Evolutionary conservation across 495 filamentous ascomycete species (phyloP).

Genomic region (Tuber melanosporum): DNA sequence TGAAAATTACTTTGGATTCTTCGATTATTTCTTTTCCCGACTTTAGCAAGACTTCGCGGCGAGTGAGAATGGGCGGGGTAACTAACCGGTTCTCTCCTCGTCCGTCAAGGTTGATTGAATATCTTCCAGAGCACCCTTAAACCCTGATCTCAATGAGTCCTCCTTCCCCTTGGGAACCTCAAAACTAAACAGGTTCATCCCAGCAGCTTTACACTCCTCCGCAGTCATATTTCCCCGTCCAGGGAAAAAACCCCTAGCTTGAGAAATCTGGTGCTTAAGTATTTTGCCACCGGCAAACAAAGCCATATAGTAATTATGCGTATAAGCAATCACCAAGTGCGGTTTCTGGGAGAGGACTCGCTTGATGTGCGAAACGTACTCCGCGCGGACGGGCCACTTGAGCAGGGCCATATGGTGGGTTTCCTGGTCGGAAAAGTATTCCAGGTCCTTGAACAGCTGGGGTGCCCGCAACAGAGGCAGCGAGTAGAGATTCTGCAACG

Average conservation of each 20-base stretch:
- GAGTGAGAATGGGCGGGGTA: background rate
- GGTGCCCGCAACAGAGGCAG: slow-evolving; percentile 24
- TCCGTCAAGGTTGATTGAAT: slow-evolving; percentile 22
- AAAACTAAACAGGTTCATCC: slow-evolving; percentile 37
- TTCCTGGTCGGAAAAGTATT: slow-evolving; percentile 21
- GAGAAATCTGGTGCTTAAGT: slow-evolving; percentile 27
- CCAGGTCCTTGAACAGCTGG: slow-evolving; percentile 26
- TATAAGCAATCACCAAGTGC: slow-evolving; percentile 37
- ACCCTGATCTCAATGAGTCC: slow-evolving; percentile 20
- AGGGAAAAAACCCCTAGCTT: slow-evolving; percentile 33
- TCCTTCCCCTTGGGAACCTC: slow-evolving; percentile 29
- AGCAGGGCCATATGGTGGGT: slow-evolving; percentile 8
- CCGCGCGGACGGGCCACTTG: slow-evolving; percentile 3
- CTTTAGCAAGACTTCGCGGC: background rate
- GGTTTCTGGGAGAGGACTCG: slow-evolving; percentile 24
- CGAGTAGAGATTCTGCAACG: slow-evolving; percentile 28
- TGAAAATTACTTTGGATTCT: slow-evolving; percentile 34
- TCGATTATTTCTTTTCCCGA: slow-evolving; percentile 29
- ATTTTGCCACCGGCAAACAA: slow-evolving; percentile 41
- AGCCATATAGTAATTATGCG: slow-evolving; percentile 39
- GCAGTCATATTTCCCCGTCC: slow-evolving; percentile 15
- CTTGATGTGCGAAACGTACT: slow-evolving; percentile 27
- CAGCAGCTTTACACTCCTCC: slow-evolving; percentile 17
- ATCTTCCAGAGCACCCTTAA: slow-evolving; percentile 26
- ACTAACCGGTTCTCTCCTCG: slow-evolving; percentile 31